These are phyloP conservation scores for Aspergillus ellipticus DNA, from an alignment of 495 filamentous ascomycete species.

Conservation along the genomic window DNA sequence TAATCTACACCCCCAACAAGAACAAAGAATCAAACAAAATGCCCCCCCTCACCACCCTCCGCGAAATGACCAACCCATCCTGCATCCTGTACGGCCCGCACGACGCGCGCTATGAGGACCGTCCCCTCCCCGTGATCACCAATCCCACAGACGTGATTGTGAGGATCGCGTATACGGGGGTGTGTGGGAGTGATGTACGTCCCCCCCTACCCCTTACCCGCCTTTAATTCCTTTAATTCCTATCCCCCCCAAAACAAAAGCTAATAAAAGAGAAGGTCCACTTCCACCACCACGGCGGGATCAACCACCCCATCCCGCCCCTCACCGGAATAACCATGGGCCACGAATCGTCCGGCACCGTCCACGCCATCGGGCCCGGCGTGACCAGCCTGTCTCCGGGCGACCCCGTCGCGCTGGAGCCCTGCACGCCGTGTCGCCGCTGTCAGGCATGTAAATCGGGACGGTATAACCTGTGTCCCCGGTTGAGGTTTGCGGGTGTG, in stretches of 20 bases:
- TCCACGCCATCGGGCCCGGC: constrained; percentile 51
- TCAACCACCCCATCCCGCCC: constrained; percentile 30
- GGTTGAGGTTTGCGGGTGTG: constrained; percentile 75
- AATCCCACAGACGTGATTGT: constrained; percentile 66
- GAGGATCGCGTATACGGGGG: constrained; percentile 70
- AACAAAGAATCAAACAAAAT: background rate
- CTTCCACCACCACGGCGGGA: constrained; percentile 47
- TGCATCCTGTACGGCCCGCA: background rate
- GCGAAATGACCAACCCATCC: background rate
- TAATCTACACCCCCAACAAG: no score
- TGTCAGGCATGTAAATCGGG: constrained; percentile 65
- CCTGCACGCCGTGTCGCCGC: constrained; percentile 68
- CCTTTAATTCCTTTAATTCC: background rate
- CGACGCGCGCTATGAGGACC: constrained; percentile 41
- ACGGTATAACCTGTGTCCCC: constrained; percentile 71
- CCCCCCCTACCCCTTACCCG: background rate
- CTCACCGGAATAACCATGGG: constrained; percentile 54
- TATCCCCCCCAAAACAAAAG: background rate
- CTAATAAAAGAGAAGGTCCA: constrained; percentile 27
- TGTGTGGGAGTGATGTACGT: constrained; percentile 69
- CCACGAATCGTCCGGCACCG: constrained; percentile 63
- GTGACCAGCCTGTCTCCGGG: constrained; percentile 53
- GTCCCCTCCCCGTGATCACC: constrained; percentile 57
- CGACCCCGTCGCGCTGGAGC: constrained; percentile 73
- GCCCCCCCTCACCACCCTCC: background rate